Conservation (phyloP, 2,329 filamentous ascomycete genomes). For the Beauveria asiatica region DNA sequence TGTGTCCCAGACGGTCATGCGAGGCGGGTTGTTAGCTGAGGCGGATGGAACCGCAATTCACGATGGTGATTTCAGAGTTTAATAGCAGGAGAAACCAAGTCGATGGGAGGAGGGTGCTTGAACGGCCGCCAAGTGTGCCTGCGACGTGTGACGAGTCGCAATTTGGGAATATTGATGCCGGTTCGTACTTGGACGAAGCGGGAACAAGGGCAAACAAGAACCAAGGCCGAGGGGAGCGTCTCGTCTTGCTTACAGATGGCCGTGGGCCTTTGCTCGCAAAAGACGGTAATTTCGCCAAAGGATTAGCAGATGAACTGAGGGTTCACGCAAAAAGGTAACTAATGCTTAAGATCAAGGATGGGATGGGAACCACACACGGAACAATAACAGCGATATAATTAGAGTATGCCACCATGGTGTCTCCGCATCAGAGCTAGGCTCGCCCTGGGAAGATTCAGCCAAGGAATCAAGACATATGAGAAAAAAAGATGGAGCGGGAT, state of each 20-base stretch:
- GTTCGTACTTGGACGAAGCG: not conserved
- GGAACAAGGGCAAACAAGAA: not conserved
- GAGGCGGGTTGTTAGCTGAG: not conserved
- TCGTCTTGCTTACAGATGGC: not conserved
- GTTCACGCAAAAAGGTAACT: conserved; percentile 2
- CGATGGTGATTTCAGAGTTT: not conserved
- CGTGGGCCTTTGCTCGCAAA: not conserved
- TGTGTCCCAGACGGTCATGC: not conserved
- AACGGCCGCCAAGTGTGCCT: not conserved
- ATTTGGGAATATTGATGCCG: conserved; percentile 4
- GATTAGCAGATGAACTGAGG: conserved; percentile 2
- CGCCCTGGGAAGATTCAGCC: not conserved
- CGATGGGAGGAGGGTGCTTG: not conserved
- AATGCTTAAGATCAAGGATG: conserved; percentile 12
- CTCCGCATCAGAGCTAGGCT: conserved; percentile 10
- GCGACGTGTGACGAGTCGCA: conserved; percentile 5
- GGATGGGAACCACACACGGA: conserved; percentile 10
- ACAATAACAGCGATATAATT: conserved; percentile 12
- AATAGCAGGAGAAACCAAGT: not conserved
- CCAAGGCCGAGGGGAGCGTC: not conserved
- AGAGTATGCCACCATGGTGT: conserved; percentile 6
- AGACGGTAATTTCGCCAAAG: conserved; percentile 1
- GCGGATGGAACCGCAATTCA: conserved; percentile 7
- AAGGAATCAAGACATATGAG: conserved; percentile 3
- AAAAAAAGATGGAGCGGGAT: conserved; percentile 7